These are phyloP conservation scores for Chiua sp. DNA, from an alignment of 1,284 basidiomycete genomes.

Conservation along the genomic window DNA sequence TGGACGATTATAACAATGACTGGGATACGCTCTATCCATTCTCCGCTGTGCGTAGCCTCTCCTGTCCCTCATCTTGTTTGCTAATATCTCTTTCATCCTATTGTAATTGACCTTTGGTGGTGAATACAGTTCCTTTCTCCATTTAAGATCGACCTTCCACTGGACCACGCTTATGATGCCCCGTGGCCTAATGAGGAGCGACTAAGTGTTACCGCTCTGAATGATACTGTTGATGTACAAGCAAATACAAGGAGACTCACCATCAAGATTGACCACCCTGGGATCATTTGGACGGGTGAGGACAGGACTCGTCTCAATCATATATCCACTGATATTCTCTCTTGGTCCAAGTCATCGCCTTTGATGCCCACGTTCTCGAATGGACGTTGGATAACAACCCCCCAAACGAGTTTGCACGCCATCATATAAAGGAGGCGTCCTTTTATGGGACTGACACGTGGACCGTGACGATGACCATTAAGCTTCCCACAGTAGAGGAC, in stretches of 20 bases:
- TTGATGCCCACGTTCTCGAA: slow-evolving; percentile 88
- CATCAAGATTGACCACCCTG: slow-evolving; percentile 80
- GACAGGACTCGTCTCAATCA: slow-evolving; percentile 2
- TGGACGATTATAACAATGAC: slow-evolving; percentile 75
- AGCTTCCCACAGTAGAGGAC: slow-evolving; percentile 43
- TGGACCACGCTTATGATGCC: slow-evolving; percentile 56
- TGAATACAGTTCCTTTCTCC: slow-evolving; percentile 75
- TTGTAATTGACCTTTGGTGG: neutral
- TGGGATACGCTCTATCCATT: slow-evolving; percentile 93
- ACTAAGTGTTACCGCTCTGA: slow-evolving; percentile 67
- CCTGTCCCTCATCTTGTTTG: neutral
- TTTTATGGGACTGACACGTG: slow-evolving; percentile 80
- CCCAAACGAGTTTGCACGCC: slow-evolving; percentile 75
- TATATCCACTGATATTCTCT: neutral
- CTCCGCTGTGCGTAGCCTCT: slow-evolving; percentile 58
- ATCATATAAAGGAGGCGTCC: slow-evolving; percentile 92
- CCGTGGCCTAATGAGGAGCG: slow-evolving; percentile 50
- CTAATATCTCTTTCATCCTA: slow-evolving; percentile 6
- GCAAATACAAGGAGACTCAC: slow-evolving; percentile 77
- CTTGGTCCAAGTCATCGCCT: slow-evolving; percentile 73
- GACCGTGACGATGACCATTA: slow-evolving; percentile 73
- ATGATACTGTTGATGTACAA: slow-evolving; percentile 60
- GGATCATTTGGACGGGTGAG: slow-evolving; percentile 86
- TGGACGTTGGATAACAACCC: slow-evolving; percentile 87
- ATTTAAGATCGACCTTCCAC: slow-evolving; percentile 72